Base-by-base conservation (phyloP, 495 filamentous ascomycete species). In the Ramalina intermedia region DNA sequence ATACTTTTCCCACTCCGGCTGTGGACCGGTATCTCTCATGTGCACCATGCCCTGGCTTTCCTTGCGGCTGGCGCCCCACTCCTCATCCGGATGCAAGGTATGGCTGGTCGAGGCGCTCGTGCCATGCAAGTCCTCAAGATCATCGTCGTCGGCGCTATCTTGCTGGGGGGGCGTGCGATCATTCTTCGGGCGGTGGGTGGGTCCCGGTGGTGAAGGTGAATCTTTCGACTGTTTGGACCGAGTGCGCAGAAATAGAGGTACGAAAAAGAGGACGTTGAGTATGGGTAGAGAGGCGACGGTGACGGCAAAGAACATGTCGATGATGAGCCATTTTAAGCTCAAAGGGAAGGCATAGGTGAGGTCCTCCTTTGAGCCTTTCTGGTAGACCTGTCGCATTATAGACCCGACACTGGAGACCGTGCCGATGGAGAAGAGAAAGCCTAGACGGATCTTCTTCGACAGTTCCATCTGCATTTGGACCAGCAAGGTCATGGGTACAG, bases 381-480 rank as follows among this genome's bases (percentile, higher is more conserved):
- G 48, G 36, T 35, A 36, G 4, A 48, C 16, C 24, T 45, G 40
- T 40, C 58, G 40, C 41, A 58, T 48, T 1, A 56, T 43, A 17
- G 24, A 43, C 17, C 49, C 57, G 23, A 58, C 43, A 26, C 44
- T 50, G 17, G 53, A 47, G 18, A 61, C 21, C 11, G 46, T 27
- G 13, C 58, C 54, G 24, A 61, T 46, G 9, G 43, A 29, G 45
- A 56, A 61, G 1, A 61, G 41, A 11, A 55, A 55, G 21, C n/a
- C 37, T 1, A 55, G 16, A 8, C 53, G 46, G 21, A 54, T 21
- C 41, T 55, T 58, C 14, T 40, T 55, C 6, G 8, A 12, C 6
- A 41, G 47, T 6, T 43, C 29, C 53, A 61, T 58, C 5, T 43
- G 26, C 33, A 59, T 47, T 27, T 55, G 47, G 33, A 49, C 56